Evolutionary conservation across 192 early-diverging fungal genomes (phyloP), one percentile per base, ranked within the genome.

Genomic region (Linnemannia hyalina): DNA sequence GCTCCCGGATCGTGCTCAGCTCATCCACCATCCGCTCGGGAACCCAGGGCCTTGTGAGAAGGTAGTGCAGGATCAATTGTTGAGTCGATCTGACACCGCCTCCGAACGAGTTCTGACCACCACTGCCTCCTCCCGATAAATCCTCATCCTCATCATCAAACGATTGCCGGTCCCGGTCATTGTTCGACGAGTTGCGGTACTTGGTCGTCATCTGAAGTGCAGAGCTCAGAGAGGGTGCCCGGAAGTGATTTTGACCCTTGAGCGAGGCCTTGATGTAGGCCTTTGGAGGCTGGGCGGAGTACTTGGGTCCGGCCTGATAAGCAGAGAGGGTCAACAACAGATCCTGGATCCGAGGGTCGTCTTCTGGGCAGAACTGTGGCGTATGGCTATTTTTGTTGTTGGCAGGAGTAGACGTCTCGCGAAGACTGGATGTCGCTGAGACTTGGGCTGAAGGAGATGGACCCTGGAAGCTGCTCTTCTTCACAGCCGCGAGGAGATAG

Each of bases 1-100:
- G 93, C 70, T 96, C 95, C 11, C 95, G 88, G 44, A 88, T 70
- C 35, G 86, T 76, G 49, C 93, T 94, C 54, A 96, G 78, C 73
- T 94, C 94, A 78, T 96, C 95, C 8, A 95, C 91, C 76, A 93
- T 94, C 70, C 92, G 93, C 87, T 96, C 94, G 15, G 90, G 91
- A 11, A 92, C 90, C 94, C 93, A 95, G 4, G 90, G 85, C 13
- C 95, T 80, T 41, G 91, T 93, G 42, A 96, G 82, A 8, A 96
- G 75, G 83, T 95, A 96, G 57, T 96, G 95, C 9, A 87, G 78
- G 41, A 94, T 91, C 68, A 95, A 69, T 76, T 91, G 91, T 68
- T 93, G 92, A 20, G 88, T 91, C 36, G 81, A 76, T 32, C 81
- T 55, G 42, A 82, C 77, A 8, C 80, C 74, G 0, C 80, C 80